Evolutionary conservation across 2,329 filamentous ascomycete species (phyloP).

Genomic region (Fusarium kyushuense): DNA sequence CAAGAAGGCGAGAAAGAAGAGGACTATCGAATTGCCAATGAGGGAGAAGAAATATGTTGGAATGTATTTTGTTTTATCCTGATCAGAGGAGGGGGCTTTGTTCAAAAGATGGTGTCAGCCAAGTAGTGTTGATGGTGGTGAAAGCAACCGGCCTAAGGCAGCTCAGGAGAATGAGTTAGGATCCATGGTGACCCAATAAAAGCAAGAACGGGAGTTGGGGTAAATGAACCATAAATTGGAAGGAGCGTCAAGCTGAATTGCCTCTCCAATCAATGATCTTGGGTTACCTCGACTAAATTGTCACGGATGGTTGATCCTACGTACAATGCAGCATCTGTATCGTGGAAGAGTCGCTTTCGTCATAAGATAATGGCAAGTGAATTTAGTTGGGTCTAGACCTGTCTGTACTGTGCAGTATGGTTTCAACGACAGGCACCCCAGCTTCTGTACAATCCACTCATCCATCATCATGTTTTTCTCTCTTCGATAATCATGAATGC

Average conservation of each 20-base stretch:
- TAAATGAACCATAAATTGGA: conserved; percentile 4
- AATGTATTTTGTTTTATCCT: conserved; percentile 38
- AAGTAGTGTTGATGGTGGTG: conserved; percentile 28
- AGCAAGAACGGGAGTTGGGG: conserved; percentile 27
- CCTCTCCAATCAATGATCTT: conserved; percentile 32
- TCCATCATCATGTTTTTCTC: neutral
- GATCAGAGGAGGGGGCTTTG: conserved; percentile 22
- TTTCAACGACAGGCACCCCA: neutral
- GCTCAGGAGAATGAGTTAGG: conserved; percentile 4
- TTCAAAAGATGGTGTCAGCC: conserved; percentile 39
- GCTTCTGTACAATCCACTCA: conserved; percentile 3
- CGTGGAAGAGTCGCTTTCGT: conserved; percentile 10
- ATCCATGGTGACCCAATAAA: conserved; percentile 11
- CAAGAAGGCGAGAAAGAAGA: neutral
- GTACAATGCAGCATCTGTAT: conserved; percentile 7
- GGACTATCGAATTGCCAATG: conserved; percentile 12
- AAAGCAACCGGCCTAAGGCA: conserved; percentile 22
- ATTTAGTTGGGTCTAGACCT: conserved; percentile 13
- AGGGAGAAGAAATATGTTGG: conserved; percentile 35
- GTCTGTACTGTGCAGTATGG: neutral
- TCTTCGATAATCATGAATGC: conserved; percentile 2
- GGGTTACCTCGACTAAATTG: conserved; percentile 34
- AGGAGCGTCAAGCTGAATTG: conserved; percentile 4
- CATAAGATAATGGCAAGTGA: conserved; percentile 4
- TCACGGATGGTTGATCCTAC: conserved; percentile 36